Evolutionary conservation across 305 asterid species (phyloP).

Genomic region (Rubia balearica): DNA sequence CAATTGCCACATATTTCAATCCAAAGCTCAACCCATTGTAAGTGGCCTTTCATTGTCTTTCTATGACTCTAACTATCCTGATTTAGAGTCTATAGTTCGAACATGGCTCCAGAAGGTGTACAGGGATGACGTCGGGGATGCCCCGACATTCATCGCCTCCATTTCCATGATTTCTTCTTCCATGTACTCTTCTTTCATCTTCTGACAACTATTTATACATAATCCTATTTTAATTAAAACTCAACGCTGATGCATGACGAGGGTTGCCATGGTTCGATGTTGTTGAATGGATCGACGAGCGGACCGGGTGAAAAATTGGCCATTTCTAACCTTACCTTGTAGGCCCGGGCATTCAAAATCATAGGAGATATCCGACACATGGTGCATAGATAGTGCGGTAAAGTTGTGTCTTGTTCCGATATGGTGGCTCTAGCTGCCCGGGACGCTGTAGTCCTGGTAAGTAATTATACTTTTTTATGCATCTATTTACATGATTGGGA

Average conservation of each 20-base stretch:
- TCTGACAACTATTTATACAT: not conserved
- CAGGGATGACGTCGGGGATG: conserved; percentile 20
- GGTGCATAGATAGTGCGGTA: conserved; percentile 19
- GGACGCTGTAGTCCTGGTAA: conserved; percentile 26
- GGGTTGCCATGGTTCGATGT: conserved; percentile 23
- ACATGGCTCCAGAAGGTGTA: conserved; percentile 19
- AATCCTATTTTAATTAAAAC: no score
- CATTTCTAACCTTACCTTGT: conserved; percentile 24
- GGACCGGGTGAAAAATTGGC: conserved; percentile 32
- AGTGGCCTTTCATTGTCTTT: conserved; percentile 26
- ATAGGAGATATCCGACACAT: conserved; percentile 25
- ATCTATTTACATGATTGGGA: no score
- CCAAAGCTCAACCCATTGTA: conserved; percentile 21
- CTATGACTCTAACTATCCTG: conserved; percentile 22
- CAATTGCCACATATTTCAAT: no score
- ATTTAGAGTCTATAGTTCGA: conserved; percentile 27
- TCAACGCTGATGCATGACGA: no score
- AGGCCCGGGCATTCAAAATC: conserved; percentile 18
- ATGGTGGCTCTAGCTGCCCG: conserved; percentile 20
- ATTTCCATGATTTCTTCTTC: conserved; percentile 34
- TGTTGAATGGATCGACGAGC: conserved; percentile 26
- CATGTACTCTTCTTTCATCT: no score
- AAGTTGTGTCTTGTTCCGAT: conserved; percentile 29
- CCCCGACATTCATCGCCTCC: conserved; percentile 32
- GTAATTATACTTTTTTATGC: no score